Base-by-base conservation (phyloP, 768 basidiomycete genomes). In the button mushroom (Agaricus bisporus) region DNA sequence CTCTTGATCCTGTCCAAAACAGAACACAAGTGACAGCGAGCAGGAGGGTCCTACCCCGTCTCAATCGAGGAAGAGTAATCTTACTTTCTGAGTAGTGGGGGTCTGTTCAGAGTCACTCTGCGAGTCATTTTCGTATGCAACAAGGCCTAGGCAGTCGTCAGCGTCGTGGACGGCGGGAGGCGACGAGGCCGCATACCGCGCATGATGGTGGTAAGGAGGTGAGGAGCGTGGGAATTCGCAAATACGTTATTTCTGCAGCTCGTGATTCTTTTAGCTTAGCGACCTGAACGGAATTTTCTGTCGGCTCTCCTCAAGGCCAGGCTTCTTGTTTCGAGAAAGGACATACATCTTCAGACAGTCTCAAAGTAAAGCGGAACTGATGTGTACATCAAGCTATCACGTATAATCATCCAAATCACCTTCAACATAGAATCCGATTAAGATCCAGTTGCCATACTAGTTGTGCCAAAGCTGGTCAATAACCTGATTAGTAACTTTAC, bases 41-140 rank as follows among this genome's bases (percentile, higher is more conserved):
- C 73, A 79, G 78, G 77, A 82, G 83, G 82, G 80, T 84, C 85
- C 82, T 75, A 68, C 68, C 59, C 61, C 70, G 56, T 64, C 60
- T 41, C 52, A 55, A 55, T 61, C 58, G 59, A 55, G 59, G 62
- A 69, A 64, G 65, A 61, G 68, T 75, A 71, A 69, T 80, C 85
- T 86, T 80, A 86, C 85, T 85, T 83, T 73, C 60, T 70, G 60
- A n/a, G 69, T 65, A 50, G 68, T 64, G 3, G 72, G 61, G 38
- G 66, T 69, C 14, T 69, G 71, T 54, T 82, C 84, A 18, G 72
- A 67, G 56, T 83, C 83, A 56, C 79, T 82, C 18, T 74, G 75
- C n/a, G 79, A 80, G 58, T 83, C 84, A 50, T 80, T 83, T 59
- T 75, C 80, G 61, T 86, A 86, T 29, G 78, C 79, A 25, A 80